Evolutionary conservation across 164 flowering plant species (phyloP).

Genomic region (Nymphaea colorata): DNA sequence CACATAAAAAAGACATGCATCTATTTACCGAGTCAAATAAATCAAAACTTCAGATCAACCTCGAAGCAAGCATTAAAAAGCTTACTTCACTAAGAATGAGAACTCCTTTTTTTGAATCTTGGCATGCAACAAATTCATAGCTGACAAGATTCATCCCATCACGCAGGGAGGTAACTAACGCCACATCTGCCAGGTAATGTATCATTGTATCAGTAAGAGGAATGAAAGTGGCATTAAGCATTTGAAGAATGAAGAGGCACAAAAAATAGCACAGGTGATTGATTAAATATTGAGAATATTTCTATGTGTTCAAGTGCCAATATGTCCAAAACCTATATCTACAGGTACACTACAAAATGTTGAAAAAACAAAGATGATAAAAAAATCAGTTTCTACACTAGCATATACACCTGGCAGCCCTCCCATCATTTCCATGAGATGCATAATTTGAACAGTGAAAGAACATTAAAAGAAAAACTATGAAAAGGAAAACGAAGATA

Average conservation of each 20-base stretch:
- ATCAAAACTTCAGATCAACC: too few relatives aligned
- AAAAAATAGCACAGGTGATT: too few relatives aligned
- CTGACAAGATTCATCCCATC: constrained; percentile 99
- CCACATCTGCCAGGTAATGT: constrained; percentile 46
- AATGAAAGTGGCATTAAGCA: not conserved
- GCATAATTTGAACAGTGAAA: too few relatives aligned
- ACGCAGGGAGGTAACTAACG: constrained; percentile 89
- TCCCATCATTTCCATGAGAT: too few relatives aligned
- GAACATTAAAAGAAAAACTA: not conserved
- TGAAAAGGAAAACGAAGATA: too few relatives aligned
- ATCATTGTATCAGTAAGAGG: not conserved
- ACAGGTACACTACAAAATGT: not conserved
- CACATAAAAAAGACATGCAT: too few relatives aligned
- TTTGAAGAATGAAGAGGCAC: too few relatives aligned
- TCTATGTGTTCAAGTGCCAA: too few relatives aligned
- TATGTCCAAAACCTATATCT: too few relatives aligned
- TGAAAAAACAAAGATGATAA: not conserved
- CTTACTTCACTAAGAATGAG: constrained; percentile 95
- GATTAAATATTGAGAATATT: too few relatives aligned
- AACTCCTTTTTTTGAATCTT: constrained; percentile 90
- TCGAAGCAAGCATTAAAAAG: not conserved
- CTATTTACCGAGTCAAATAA: too few relatives aligned
- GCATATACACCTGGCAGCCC: too few relatives aligned
- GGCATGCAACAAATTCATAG: constrained; percentile 98
- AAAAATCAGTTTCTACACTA: not conserved